phyloP scores from a whole-genome alignment of 768 basidiomycete species.

The Lentinula guzmanii region DNA sequence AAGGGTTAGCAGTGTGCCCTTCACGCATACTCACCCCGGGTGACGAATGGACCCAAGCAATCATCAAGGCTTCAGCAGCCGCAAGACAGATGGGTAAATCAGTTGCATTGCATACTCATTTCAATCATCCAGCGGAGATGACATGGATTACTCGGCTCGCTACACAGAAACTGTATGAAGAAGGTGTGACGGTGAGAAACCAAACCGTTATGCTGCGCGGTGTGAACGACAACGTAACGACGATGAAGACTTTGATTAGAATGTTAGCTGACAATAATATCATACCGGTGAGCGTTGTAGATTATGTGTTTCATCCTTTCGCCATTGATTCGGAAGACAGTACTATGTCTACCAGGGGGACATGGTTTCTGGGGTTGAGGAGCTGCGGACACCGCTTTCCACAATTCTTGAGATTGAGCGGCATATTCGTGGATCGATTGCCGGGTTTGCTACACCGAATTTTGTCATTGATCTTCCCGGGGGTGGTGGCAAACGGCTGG shows the following conservation, averaged over 20 bases:
- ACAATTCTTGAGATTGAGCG: constrained; percentile 13
- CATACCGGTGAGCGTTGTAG: neutral
- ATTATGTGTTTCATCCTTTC: neutral
- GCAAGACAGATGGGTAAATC: constrained; percentile 12
- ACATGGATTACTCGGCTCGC: constrained; percentile 11
- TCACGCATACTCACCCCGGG: neutral
- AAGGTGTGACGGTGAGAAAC: neutral
- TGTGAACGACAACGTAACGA: neutral
- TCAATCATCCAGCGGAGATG: constrained; percentile 16
- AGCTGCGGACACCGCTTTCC: constrained; percentile 14
- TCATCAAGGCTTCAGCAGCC: constrained; percentile 10
- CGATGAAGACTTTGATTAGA: neutral
- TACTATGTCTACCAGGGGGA: constrained; percentile 18
- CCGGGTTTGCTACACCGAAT: constrained; percentile 14
- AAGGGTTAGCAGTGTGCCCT: neutral
- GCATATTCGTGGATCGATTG: constrained; percentile 13
- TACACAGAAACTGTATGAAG: neutral
- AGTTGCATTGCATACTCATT: constrained; percentile 15
- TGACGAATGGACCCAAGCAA: constrained; percentile 6
- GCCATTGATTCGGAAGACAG: neutral
- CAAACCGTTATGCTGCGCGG: neutral
- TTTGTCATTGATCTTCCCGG: constrained; percentile 16
- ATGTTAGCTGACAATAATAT: neutral
- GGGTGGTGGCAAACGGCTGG: constrained; percentile 15
- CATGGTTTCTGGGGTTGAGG: constrained; percentile 16